Conservation (phyloP, 2,329 filamentous ascomycete species). For the Sclerotinia subarctica region DNA sequence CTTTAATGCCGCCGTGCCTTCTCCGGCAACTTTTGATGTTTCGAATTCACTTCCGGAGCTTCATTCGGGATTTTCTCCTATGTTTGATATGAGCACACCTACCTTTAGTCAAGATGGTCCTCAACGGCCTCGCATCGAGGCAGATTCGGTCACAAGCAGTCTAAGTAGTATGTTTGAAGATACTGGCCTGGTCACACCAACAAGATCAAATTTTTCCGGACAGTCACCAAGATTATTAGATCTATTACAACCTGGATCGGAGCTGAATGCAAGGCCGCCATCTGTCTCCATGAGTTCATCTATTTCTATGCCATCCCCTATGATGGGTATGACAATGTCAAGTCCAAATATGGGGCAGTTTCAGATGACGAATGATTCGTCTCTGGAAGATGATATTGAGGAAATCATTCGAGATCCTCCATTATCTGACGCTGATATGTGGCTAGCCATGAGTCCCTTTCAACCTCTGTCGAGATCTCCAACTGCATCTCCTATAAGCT, state of each 20-base stretch:
- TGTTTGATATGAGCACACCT: constrained; percentile 38
- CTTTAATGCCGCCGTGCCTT: constrained; percentile 34
- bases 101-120: constrained; percentile 32
- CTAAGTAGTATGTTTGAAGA: constrained; percentile 41
- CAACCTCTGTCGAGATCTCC: constrained; percentile 29
- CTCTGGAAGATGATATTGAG: constrained; percentile 50
- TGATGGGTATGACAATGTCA: constrained; percentile 24
- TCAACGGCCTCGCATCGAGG: constrained; percentile 35
- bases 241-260: constrained; percentile 47
- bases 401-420: constrained; percentile 48
- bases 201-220: constrained; percentile 40
- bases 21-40: constrained; percentile 24
- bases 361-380: constrained; percentile 30
- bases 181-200: constrained; percentile 35
- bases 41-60: constrained; percentile 27
- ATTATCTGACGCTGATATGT: constrained; percentile 32
- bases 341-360: constrained; percentile 30
- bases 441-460: constrained; percentile 31
- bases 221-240: constrained; percentile 49
- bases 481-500: constrained; percentile 25
- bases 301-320: constrained; percentile 25
- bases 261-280: constrained; percentile 41
- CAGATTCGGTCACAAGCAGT: constrained; percentile 40
- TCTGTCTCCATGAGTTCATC: constrained; percentile 8
- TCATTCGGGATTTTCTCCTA: constrained; percentile 32